Evolutionary conservation across 805 yeast species (phyloP).

Genomic region (Blastobotrys robertii): DNA sequence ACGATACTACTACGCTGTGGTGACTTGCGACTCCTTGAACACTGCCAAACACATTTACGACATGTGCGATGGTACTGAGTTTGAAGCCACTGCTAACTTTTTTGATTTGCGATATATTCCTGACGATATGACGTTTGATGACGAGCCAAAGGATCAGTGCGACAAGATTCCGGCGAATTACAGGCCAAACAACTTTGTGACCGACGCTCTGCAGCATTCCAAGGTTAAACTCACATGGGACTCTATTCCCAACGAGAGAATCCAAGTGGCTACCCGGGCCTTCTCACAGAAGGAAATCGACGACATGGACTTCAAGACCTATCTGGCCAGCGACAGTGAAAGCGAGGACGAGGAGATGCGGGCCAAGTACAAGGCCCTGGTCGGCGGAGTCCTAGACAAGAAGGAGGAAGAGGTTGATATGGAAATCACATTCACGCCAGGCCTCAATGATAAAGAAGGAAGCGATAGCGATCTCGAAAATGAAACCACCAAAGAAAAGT

Average conservation of each 20-base stretch:
- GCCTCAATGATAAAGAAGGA: slow-evolving; percentile 41
- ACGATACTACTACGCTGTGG: slow-evolving; percentile 88
- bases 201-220: slow-evolving; percentile 94
- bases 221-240: slow-evolving; percentile 97
- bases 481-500: slow-evolving; percentile 67
- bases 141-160: slow-evolving; percentile 66
- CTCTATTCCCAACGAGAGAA: slow-evolving; percentile 89
- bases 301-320: slow-evolving; percentile 35
- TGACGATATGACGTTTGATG: slow-evolving; percentile 82
- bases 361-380: slow-evolving; percentile 51
- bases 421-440: slow-evolving; percentile 95
- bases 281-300: slow-evolving; percentile 68
- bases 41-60: slow-evolving; percentile 73
- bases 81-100: slow-evolving; percentile 87
- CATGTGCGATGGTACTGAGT: slow-evolving; percentile 90
- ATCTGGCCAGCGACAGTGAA: slow-evolving; percentile 71
- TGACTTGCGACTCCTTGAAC: slow-evolving; percentile 61
- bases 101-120: slow-evolving; percentile 91
- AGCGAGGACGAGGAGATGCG: slow-evolving; percentile 42
- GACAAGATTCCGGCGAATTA: slow-evolving; percentile 63
- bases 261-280: slow-evolving; percentile 63
- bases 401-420: slow-evolving; percentile 51
- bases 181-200: slow-evolving; percentile 72
- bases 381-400: slow-evolving; percentile 12
- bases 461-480: slow-evolving; percentile 31